Base-by-base conservation (phyloP, 2,329 filamentous ascomycete species). In the Pseudogymnoascus sp. region DNA sequence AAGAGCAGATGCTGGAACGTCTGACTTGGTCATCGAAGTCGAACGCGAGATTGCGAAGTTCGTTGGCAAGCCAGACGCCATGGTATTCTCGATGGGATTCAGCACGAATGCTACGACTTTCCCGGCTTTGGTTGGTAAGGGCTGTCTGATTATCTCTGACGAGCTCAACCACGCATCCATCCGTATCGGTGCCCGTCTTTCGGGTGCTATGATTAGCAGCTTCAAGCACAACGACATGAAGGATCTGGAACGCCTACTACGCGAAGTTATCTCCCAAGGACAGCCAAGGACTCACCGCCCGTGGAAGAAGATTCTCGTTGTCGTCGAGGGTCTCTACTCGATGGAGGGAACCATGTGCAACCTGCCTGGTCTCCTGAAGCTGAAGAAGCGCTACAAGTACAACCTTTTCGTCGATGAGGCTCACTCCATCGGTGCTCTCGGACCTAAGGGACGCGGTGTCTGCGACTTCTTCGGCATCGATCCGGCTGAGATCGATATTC, bases 271-370 rank as follows among this genome's bases (percentile, higher is more conserved):
- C 73, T 92, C 93, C 12, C 93, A 97, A 77, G 94, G 94, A 50
- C 94, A 99, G 74, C 94, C 94, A 62, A 89, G 94, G 68, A 99
- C 93, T n/a, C 94, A 99, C 76, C 89, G 94, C 31, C 94, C 94
- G 1, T 99, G 94, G 94, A 97, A 96, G 82, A 99, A 97, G 85
- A 97, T 99, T 65, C 76, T 99, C 61, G 90, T 99, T 50, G 92
- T 93, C 38, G 91, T 99, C 38, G 94, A 99, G 75, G 94, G 94
- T 69, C 83, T 99, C 18, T 99, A 99, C 81, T 97, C 93, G 0
- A 99, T 99, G 94, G 94, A 99, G 78, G 94, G 94, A 59, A 97
- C 92, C 68, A 96, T 99, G 90, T 94, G 91, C 77, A 94, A 99
- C 74, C 84, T 99, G n/a, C 94, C 94, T 1, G 91, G 91, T 65